Evolutionary conservation across 345 rosid genomes (phyloP), one percentile per base, ranked within the genome.

Genomic region (Populus nigra): DNA sequence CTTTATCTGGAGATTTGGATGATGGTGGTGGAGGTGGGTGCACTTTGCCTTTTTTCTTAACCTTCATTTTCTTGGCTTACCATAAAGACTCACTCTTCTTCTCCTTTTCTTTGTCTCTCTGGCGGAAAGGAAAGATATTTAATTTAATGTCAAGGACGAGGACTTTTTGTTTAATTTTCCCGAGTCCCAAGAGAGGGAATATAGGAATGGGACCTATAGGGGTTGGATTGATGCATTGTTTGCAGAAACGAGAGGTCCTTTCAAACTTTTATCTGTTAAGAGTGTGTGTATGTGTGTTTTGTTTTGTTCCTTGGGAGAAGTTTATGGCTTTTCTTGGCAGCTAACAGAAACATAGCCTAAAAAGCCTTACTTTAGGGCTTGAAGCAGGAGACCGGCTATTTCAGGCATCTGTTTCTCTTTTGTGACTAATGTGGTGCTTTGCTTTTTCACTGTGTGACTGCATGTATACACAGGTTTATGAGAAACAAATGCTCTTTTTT

Each of bases 41-140:
- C 7, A 69, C 41, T 66, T 36, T 63, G 29, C 77, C 82, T 76
- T 78, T 80, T 20, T 73, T 78, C 76, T 75, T 80, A 5, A 35
- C 20, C 73, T 77, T 80, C 82, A 71, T 82, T n/a, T 57, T 35
- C 47, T 59, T 77, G 71, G 77, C 33, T 50, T 45, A 27, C 62
- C 71, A 17, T 41, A 22, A 74, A 65, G 15, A 39, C 18, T 13
- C 23, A 2, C 41, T 74, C 25, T 29, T 41, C 10, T 15, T 71
- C 13, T 7, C 18, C 31, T 1, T 9, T 47, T 16, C 12, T 18
- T 25, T 3, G 55, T 27, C 12, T 11, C 8, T 20, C 13, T 5
- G 11, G 6, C 11, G 1, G 1, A 49, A 67, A 76, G 1, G 1
- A 49, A 67, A 76, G 27, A 23, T 13, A 5, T 9, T 35, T 57